Evolutionary conservation across 768 basidiomycete species (phyloP), one percentile per base, ranked within the genome.

Genomic region (Agrocybe praecox): DNA sequence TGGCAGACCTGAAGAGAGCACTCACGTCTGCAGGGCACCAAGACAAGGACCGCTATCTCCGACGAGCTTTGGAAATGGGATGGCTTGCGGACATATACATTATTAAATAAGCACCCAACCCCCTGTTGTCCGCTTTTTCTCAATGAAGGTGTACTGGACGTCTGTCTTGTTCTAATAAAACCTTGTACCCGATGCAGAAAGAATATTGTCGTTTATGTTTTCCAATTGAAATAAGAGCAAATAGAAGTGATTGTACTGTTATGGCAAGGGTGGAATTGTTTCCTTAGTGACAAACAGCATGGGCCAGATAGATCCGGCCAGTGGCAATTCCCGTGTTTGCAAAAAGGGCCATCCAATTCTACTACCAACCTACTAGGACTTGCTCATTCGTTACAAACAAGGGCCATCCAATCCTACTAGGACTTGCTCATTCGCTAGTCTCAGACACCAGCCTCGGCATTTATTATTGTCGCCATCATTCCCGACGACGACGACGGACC

Each of bases 31-130:
- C 85, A 88, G 62, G 93, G 93, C 49, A 74, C 86, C 59, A 96
- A 94, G 72, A 74, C 92, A 21, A 89, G 95, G 56, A 96, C 94
- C 15, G 76, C 83, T 61, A 95, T 98, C 71, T 96, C 95, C n/a
- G 97, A 99, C 71, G 93, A 98, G 74, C 84, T 99, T 29, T 93
- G n/a, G n/a, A n/a, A n/a, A n/a, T n/a, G n/a, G n/a, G n/a, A n/a
- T n/a, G n/a, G n/a, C n/a, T n/a, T n/a, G n/a, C n/a, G n/a, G n/a
- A n/a, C n/a, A n/a, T 55, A 50, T 54, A 46, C 36, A 36, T 49
- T 59, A 23, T 40, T 40, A 40, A 40, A n/a, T 53, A 53, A 53
- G 45, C 53, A 48, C 58, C 44, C 21, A 52, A n/a, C 2, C 12
- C n/a, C 24, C 45, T 33, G 4, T 11, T 24, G 4, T 2, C 23